These are phyloP conservation scores for Xylaria sp. DNA, from an alignment of 2,329 filamentous ascomycete genomes.

Conservation along the genomic window DNA sequence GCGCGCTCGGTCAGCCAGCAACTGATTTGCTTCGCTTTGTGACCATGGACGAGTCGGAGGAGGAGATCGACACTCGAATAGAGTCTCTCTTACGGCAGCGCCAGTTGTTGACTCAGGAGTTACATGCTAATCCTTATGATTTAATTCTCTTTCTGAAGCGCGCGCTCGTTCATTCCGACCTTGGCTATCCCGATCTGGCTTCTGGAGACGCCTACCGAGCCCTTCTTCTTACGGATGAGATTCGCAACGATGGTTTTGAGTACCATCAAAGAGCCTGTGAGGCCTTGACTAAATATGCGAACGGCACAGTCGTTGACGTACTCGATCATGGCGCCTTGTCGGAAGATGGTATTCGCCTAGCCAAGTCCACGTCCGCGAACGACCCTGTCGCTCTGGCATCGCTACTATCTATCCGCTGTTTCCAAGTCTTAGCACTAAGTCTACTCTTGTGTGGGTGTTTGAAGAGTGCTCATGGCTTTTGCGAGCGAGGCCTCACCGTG, in stretches of 20 bases:
- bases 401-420: slow-evolving; percentile 66
- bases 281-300: slow-evolving; percentile 57
- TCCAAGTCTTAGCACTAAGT: slow-evolving; percentile 67
- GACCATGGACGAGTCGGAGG: slow-evolving; percentile 41
- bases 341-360: slow-evolving; percentile 48
- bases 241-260: slow-evolving; percentile 81
- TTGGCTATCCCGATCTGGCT: slow-evolving; percentile 91
- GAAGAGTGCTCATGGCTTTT: slow-evolving; percentile 74
- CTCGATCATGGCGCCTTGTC: slow-evolving; percentile 58
- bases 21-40: slow-evolving; percentile 14
- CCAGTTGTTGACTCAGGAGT: slow-evolving; percentile 65
- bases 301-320: slow-evolving; percentile 56
- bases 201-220: slow-evolving; percentile 91
- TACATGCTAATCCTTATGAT: slow-evolving; percentile 67
- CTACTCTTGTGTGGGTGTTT: slow-evolving; percentile 74
- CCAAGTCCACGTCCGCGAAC: slow-evolving; percentile 50
- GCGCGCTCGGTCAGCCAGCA: slow-evolving; percentile 9
- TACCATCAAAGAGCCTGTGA: slow-evolving; percentile 77
- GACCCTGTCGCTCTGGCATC: slow-evolving; percentile 57
- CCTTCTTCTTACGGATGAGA: slow-evolving; percentile 85
- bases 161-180: slow-evolving; percentile 74
- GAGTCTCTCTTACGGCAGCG: slow-evolving; percentile 65
- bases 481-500: slow-evolving; percentile 67
- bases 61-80: slow-evolving; percentile 54
- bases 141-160: slow-evolving; percentile 74